These are phyloP conservation scores for Dacryopinax spathularia DNA, from an alignment of 768 basidiomycete genomes.

Conservation along the genomic window DNA sequence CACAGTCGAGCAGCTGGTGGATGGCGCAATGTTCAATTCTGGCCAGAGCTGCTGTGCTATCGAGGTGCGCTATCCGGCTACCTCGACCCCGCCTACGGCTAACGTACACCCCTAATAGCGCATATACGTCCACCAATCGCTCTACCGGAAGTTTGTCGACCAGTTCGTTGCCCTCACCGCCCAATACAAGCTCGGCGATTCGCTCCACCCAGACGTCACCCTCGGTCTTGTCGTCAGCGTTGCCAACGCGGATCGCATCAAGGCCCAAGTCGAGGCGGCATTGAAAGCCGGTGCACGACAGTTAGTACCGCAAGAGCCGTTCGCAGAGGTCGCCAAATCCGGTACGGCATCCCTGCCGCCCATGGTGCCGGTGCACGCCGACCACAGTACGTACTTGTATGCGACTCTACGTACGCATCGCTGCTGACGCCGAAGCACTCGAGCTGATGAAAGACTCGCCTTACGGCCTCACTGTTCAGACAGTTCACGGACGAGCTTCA, in stretches of 20 bases:
- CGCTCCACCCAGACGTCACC: conserved; percentile 54
- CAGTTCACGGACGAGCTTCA: conserved; percentile 56
- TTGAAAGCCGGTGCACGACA: conserved; percentile 67
- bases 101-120: conserved; percentile 32
- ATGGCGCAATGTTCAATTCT: conserved; percentile 93
- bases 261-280: conserved; percentile 81
- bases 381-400: conserved; percentile 51
- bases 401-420: conserved; percentile 5
- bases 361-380: conserved; percentile 75
- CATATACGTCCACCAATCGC: conserved; percentile 79
- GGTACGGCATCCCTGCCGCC: conserved; percentile 82
- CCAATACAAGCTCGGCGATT: conserved; percentile 79
- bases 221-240: conserved; percentile 89
- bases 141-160: conserved; percentile 68
- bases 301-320: conserved; percentile 53
- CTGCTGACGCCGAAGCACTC: conserved; percentile 54
- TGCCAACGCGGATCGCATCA: conserved; percentile 69
- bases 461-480: conserved; percentile 86
- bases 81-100: neutral
- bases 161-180: conserved; percentile 43
- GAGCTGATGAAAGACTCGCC: conserved; percentile 89
- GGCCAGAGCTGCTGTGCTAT: conserved; percentile 94
- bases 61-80: conserved; percentile 56
- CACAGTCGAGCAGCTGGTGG: conserved; percentile 73
- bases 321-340: conserved; percentile 49